These are phyloP conservation scores for Claviceps quebecensis DNA, from an alignment of 2,329 filamentous ascomycete species.

Conservation along the genomic window DNA sequence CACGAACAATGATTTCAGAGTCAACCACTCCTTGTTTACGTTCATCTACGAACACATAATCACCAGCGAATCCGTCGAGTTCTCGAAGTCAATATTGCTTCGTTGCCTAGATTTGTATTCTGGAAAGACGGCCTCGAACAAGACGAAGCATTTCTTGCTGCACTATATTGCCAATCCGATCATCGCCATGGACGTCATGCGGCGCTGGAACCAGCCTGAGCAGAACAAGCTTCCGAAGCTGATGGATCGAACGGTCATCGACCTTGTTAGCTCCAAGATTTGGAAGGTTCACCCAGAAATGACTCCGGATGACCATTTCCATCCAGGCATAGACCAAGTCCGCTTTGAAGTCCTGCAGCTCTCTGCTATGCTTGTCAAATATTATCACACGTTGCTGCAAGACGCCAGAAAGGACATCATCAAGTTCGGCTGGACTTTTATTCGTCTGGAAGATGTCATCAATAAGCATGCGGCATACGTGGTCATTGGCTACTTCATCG, in stretches of 20 bases:
- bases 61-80: constrained; percentile 69
- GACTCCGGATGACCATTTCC: constrained; percentile 65
- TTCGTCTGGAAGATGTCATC: constrained; percentile 94
- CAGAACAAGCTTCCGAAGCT: constrained; percentile 49
- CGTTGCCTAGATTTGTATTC: constrained; percentile 82
- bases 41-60: constrained; percentile 83
- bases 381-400: constrained; percentile 75
- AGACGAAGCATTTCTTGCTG: constrained; percentile 83
- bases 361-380: constrained; percentile 89
- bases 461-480: constrained; percentile 98
- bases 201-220: constrained; percentile 52
- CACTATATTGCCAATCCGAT: constrained; percentile 92
- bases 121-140: constrained; percentile 64
- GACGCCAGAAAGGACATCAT: constrained; percentile 96
- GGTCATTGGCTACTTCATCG: constrained; percentile 94
- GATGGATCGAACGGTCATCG: constrained; percentile 76
- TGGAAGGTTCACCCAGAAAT: constrained; percentile 85
- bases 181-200: constrained; percentile 89
- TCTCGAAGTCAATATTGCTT: constrained; percentile 68
- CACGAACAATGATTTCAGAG: constrained; percentile 69
- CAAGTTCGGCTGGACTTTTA: constrained; percentile 98
- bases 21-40: constrained; percentile 58
- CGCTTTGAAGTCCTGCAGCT: constrained; percentile 92
- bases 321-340: constrained; percentile 84
- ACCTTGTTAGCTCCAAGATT: constrained; percentile 79